Conservation (phyloP, 1,284 basidiomycete species). For the Tausonia pullulans region DNA sequence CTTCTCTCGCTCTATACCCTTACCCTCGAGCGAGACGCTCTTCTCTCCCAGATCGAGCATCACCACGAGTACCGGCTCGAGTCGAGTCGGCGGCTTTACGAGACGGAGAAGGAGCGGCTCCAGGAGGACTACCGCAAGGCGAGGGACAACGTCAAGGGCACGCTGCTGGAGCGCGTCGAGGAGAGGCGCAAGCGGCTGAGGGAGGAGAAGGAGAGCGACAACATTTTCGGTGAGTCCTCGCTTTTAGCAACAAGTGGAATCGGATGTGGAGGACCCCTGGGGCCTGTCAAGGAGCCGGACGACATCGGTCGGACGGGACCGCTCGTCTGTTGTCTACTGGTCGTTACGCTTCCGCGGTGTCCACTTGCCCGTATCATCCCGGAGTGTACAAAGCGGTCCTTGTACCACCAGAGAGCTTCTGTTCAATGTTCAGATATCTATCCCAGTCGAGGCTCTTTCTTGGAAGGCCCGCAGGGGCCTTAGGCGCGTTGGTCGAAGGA, state of each 20-base stretch:
- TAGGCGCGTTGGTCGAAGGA: no score
- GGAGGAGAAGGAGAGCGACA: constrained; percentile 43
- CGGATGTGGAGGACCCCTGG: no score
- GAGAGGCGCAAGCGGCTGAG: constrained; percentile 38
- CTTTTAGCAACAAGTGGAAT: no score
- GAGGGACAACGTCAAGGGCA: constrained; percentile 34
- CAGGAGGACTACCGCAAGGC: constrained; percentile 39
- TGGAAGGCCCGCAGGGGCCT: no score
- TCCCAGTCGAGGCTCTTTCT: no score
- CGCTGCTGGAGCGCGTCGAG: constrained; percentile 39
- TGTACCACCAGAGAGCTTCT: no score
- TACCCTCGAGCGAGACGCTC: constrained; percentile 38
- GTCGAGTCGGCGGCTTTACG: constrained; percentile 32
- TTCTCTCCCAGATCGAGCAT: constrained; percentile 34
- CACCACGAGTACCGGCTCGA: constrained; percentile 37
- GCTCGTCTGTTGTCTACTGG: not conserved
- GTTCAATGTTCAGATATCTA: no score
- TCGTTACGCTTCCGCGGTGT: not conserved
- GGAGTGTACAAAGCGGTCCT: not conserved
- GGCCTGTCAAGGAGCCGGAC: no score
- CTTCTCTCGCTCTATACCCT: constrained; percentile 38
- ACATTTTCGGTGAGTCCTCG: constrained; percentile 35
- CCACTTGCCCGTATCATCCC: not conserved
- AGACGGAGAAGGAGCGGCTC: constrained; percentile 38
- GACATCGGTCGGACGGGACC: not conserved